Percentiles rank a stretch among this genome's conserved stretches.
Evolutionary conservation across 2,329 filamentous ascomycete genomes (phyloP).

Genomic region (Colletotrichum echinochloae): DNA sequence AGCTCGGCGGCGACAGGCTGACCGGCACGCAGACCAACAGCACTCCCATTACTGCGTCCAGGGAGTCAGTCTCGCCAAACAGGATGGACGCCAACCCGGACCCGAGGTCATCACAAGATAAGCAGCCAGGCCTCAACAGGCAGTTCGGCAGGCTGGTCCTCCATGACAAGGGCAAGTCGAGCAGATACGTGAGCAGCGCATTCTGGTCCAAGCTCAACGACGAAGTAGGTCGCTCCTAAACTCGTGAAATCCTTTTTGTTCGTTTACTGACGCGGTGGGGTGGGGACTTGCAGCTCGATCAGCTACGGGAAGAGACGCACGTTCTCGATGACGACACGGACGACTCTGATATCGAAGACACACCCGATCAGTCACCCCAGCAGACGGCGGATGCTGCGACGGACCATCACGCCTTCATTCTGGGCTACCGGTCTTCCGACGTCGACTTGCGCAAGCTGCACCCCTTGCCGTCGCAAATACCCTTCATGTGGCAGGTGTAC

Average conservation of each 20-base stretch:
- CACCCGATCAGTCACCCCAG: constrained; percentile 57
- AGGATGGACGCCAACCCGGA: constrained; percentile 41
- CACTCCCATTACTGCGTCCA: not conserved
- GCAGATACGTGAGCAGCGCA: constrained; percentile 79
- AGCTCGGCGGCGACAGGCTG: constrained; percentile 27
- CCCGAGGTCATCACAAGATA: constrained; percentile 39
- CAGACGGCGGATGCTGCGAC: constrained; percentile 48
- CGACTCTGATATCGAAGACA: constrained; percentile 69
- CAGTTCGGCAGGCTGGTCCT: constrained; percentile 77
- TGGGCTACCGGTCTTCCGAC: constrained; percentile 78
- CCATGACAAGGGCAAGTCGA: constrained; percentile 75
- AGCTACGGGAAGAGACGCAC: constrained; percentile 57
- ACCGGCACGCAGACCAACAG: constrained; percentile 19
- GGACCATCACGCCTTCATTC: constrained; percentile 78
- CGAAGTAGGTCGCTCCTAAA: constrained; percentile 65
- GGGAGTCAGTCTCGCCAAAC: constrained; percentile 3
- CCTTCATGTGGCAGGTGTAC: constrained; percentile 77
- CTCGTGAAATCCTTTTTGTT: no score
- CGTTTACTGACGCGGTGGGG: no score
- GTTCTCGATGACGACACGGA: constrained; percentile 62
- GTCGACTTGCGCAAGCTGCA: constrained; percentile 75
- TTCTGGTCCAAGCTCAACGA: constrained; percentile 83
- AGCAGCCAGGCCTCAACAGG: constrained; percentile 52
- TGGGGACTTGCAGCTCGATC: constrained; percentile 51
- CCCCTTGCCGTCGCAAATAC: constrained; percentile 73